Evolutionary conservation across 129 eudicot genomes (phyloP).

Genomic region (Artemisia tridentata): DNA sequence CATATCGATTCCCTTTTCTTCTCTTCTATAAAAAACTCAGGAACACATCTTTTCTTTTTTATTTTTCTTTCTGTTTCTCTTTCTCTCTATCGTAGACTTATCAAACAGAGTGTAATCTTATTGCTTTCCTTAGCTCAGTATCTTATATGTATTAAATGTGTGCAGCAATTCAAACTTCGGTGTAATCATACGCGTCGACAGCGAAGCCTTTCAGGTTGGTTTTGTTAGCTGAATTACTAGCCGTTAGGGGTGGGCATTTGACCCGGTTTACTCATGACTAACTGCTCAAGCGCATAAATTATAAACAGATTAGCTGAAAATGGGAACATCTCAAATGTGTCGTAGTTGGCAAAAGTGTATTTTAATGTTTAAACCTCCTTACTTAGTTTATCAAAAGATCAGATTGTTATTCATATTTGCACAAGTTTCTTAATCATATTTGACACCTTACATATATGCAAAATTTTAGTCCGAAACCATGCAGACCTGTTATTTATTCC

Average conservation of each 20-base stretch:
- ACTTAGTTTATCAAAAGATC: too few species aligned
- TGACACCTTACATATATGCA: not conserved
- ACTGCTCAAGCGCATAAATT: not conserved
- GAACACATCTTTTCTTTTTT: too few species aligned
- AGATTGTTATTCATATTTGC: too few species aligned
- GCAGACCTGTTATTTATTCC: not conserved
- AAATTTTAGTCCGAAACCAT: not conserved
- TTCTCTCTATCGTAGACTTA: too few species aligned
- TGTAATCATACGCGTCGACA: conserved; percentile 91
- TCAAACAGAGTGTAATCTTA: not conserved
- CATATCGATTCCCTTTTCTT: too few species aligned
- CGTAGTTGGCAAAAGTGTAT: not conserved
- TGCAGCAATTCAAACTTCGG: conserved; percentile 90
- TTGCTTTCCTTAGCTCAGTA: conserved; percentile 17
- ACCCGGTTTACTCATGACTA: not conserved
- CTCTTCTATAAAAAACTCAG: too few species aligned
- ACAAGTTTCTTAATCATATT: not conserved
- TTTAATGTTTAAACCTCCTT: not conserved
- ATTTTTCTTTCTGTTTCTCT: too few species aligned
- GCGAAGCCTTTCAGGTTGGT: conserved; percentile 95
- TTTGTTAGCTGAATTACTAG: not conserved
- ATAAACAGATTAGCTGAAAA: not conserved
- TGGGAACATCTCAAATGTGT: not conserved
- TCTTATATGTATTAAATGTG: conserved; percentile 19
- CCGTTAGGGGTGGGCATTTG: conserved; percentile 18